Conservation (phyloP, 768 basidiomycete genomes). For the Sporobolomyces pararoseus region DNA sequence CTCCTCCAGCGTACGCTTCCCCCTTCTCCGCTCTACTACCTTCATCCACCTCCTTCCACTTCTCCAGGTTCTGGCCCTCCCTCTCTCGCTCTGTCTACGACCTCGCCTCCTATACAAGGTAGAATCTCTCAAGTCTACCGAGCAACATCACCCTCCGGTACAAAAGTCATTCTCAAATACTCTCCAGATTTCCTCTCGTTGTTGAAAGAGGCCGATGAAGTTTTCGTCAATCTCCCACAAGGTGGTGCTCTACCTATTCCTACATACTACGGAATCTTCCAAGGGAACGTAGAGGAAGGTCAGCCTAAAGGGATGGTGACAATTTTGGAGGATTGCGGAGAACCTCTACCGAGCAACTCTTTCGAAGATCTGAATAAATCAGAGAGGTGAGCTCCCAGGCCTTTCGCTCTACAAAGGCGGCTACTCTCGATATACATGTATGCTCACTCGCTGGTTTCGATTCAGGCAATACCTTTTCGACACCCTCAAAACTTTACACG, state of each 20-base stretch:
- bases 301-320: slow-evolving; percentile 15
- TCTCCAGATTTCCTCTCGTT: slow-evolving; percentile 11
- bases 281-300: slow-evolving; percentile 13
- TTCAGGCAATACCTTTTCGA: slow-evolving; percentile 19
- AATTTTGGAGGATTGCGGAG: slow-evolving; percentile 27
- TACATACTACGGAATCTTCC: slow-evolving; percentile 26
- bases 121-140: slow-evolving; percentile 16
- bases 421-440: too few species aligned
- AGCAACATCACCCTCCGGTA: slow-evolving; percentile 15
- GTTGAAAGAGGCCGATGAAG: slow-evolving; percentile 25
- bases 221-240: slow-evolving; percentile 29
- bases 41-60: neutral
- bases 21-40: slow-evolving; percentile 28
- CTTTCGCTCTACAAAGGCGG: too few species aligned
- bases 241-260: slow-evolving; percentile 23
- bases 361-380: slow-evolving; percentile 9
- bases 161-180: slow-evolving; percentile 21
- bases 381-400: slow-evolving; percentile 12
- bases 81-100: neutral
- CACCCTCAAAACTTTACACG: slow-evolving; percentile 24
- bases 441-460: too few species aligned
- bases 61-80: slow-evolving; percentile 11
- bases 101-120: neutral
- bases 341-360: slow-evolving; percentile 7
- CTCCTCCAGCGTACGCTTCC: slow-evolving; percentile 34